phyloP scores from a whole-genome alignment of 495 filamentous ascomycete genomes.

The Penicillium crystallinum region DNA sequence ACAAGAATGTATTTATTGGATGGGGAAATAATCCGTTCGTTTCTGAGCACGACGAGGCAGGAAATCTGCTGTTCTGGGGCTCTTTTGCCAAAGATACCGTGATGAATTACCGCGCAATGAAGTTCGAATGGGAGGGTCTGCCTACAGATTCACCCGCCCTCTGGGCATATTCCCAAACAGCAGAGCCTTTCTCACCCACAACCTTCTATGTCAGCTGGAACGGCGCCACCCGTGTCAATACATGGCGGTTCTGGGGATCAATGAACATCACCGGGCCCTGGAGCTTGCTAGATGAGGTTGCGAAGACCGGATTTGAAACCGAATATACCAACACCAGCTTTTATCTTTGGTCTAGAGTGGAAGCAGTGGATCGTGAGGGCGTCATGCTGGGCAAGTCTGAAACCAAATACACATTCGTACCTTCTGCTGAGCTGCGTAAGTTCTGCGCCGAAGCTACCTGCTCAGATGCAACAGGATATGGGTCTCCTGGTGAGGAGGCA shows the following conservation, averaged over 20 bases:
- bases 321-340: slow-evolving; percentile 28
- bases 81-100: slow-evolving; percentile 29
- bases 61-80: slow-evolving; percentile 47
- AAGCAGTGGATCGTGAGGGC: slow-evolving; percentile 33
- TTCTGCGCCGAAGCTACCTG: slow-evolving; percentile 33
- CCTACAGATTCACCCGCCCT: slow-evolving; percentile 41
- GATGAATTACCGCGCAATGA: slow-evolving; percentile 45
- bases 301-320: slow-evolving; percentile 40
- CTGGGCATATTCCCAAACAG: slow-evolving; percentile 37
- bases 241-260: slow-evolving; percentile 39
- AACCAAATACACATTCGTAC: slow-evolving; percentile 38
- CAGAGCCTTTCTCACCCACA: slow-evolving; percentile 24
- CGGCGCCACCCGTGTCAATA: slow-evolving; percentile 39
- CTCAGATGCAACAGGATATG: slow-evolving; percentile 30
- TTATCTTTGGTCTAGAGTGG: slow-evolving; percentile 33
- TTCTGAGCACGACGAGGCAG: slow-evolving; percentile 53
- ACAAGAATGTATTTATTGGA: slow-evolving; percentile 53
- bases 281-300: slow-evolving; percentile 24
- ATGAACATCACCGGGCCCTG: slow-evolving; percentile 30
- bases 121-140: slow-evolving; percentile 42
- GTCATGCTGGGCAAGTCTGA: slow-evolving; percentile 31
- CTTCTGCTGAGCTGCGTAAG: slow-evolving; percentile 32
- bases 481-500: slow-evolving; percentile 32
- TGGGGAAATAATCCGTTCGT: slow-evolving; percentile 57
- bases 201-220: slow-evolving; percentile 48